phyloP scores from a whole-genome alignment of 2,329 filamentous ascomycete genomes.

The Claviceps sorghi region DNA sequence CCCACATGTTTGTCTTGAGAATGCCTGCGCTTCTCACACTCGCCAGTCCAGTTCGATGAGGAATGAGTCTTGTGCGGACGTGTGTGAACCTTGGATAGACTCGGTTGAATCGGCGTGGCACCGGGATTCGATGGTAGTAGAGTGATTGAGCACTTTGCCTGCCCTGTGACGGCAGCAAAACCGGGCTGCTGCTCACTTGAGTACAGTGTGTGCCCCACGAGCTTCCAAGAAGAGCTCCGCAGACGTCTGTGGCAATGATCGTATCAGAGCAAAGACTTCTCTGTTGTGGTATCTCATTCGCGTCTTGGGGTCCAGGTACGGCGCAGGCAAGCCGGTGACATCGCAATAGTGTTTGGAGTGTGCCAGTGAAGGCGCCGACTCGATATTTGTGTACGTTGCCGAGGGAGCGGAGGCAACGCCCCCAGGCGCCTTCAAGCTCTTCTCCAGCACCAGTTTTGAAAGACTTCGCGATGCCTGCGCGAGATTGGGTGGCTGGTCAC shows the following conservation, averaged over 20 bases:
- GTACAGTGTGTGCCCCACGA: slow-evolving; percentile 77
- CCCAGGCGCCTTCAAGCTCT: slow-evolving; percentile 40
- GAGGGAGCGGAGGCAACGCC: slow-evolving; percentile 38
- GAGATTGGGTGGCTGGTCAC: slow-evolving; percentile 49
- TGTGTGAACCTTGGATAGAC: neutral
- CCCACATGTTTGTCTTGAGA: slow-evolving; percentile 1
- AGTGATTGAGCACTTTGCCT: neutral
- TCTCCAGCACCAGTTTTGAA: slow-evolving; percentile 78
- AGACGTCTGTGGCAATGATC: slow-evolving; percentile 63
- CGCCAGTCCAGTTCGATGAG: neutral
- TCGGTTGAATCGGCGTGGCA: neutral
- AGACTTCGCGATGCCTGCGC: slow-evolving; percentile 79
- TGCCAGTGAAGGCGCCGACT: slow-evolving; percentile 77
- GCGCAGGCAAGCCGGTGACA: slow-evolving; percentile 79
- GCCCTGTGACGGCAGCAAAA: neutral
- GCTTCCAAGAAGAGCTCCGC: slow-evolving; percentile 83
- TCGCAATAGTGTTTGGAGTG: slow-evolving; percentile 88
- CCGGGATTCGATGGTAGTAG: neutral
- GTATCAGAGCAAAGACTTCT: slow-evolving; percentile 77
- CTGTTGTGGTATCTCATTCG: slow-evolving; percentile 82
- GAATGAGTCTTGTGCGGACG: neutral
- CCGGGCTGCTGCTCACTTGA: slow-evolving; percentile 49
- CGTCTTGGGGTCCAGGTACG: slow-evolving; percentile 91
- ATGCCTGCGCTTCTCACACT: neutral
- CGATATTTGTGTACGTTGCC: slow-evolving; percentile 91